Evolutionary conservation across 768 basidiomycete genomes (phyloP).

Genomic region (Strobilomyces dryophilus): DNA sequence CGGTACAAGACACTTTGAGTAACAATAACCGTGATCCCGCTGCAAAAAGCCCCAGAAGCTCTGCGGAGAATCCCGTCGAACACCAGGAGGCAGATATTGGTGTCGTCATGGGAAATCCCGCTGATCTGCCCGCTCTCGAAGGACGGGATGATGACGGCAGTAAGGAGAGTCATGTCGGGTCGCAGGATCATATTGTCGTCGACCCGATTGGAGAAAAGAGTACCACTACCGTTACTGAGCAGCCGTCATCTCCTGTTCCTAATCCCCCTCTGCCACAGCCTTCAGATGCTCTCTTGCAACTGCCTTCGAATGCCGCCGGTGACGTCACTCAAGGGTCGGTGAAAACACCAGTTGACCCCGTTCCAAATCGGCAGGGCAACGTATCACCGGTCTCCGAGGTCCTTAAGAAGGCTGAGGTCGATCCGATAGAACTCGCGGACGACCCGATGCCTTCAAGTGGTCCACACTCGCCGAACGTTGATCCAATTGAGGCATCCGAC

Average conservation of each 20-base stretch:
- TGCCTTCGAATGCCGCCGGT: neutral
- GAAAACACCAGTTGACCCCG: constrained; percentile 18
- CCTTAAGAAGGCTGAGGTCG: constrained; percentile 12
- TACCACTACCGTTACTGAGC: neutral
- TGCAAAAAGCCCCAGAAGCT: constrained; percentile 14
- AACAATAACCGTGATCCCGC: constrained; percentile 28
- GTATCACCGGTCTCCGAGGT: neutral
- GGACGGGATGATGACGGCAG: constrained; percentile 6
- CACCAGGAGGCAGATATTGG: constrained; percentile 4
- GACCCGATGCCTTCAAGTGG: constrained; percentile 23
- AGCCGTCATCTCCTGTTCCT: neutral
- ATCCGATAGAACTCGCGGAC: constrained; percentile 45
- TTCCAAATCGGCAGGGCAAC: neutral
- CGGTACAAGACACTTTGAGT: constrained; percentile 32
- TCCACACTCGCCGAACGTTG: constrained; percentile 13
- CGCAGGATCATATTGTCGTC: constrained; percentile 14
- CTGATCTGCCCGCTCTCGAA: neutral
- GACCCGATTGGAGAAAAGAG: constrained; percentile 8
- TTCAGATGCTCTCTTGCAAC: neutral
- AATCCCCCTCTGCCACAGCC: neutral
- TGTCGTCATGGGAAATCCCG: constrained; percentile 4
- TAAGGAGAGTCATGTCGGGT: constrained; percentile 21
- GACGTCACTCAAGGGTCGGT: neutral
- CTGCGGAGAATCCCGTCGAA: neutral
- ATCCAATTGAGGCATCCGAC: constrained; percentile 28